Base-by-base conservation (phyloP, 1,284 basidiomycete species). In the Boletellus deceptivus region DNA sequence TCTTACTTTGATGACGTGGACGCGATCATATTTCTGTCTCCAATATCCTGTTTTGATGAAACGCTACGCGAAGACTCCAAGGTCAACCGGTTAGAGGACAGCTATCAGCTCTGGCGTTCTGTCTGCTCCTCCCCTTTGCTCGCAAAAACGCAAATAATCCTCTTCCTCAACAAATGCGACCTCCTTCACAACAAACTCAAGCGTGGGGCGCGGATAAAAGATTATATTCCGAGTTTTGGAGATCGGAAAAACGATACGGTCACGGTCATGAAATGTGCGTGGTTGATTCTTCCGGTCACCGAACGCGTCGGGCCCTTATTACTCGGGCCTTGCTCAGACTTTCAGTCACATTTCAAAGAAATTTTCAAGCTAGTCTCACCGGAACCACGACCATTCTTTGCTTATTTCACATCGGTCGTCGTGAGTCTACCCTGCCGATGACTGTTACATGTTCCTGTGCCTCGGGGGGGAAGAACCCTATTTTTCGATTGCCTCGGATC, bases 1-100 rank as follows among this genome's bases (percentile, higher is more conserved):
- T 77, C 84, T 4, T 89, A 80, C 63, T 89, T 89, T 55, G 83
- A 86, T 55, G 84, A 87, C 63, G 80, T 83, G 39, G 77, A 86
- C 65, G 79, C 84, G 6, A 84, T 88, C 56, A 81, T 87, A 48
- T 89, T 88, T 71, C 76, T 89, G 46, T 86, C 83, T 42, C 68
- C 75, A 55, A 81, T 89, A 55, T 86, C 82, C 16, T 83, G 83
- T 53, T 89, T 89, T 59, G 82, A 89, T 62, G 86, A 89, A 65
- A 77, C 77, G 33, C 73, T 89, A 1, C 78, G 77, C 13, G 86
- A 89, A 68, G 86, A 89, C 60, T 74, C 72, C 7, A 71, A 70
- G 5, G 77, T 89, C 35, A 89, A 89, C 64, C 78, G 86, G 17
- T 68, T 89, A 22, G 83, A 87, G 63, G 86, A 89, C 60, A 84